Conservation (phyloP, 176 grass and related monocot species). For the sorghum (Sorghum bicolor) region Sorghum_bicolor_NCBIv3 NC_012871.2:76643501-76644000, state of each 20-base stretch:
- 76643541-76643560: conserved; percentile 8
- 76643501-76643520: neutral
- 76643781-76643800: conserved; percentile 61
- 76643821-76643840: conserved; percentile 83
- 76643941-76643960: neutral
- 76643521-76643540: neutral
- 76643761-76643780: conserved; percentile 3
- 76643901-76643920: conserved; percentile 65
- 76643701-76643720: conserved; percentile 72
- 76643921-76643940: conserved; percentile 47
- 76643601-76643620: conserved; percentile 9
- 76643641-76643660: neutral
- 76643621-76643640: neutral
- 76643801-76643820: conserved; percentile 65
- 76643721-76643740: conserved; percentile 38
- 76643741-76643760: conserved; percentile 30
- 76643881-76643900: conserved; percentile 54
- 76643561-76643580: neutral
- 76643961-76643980: neutral
- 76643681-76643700: conserved; percentile 83
- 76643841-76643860: conserved; percentile 91
- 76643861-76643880: conserved; percentile 70
- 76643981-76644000: conserved; percentile 51
- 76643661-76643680: conserved; percentile 40
- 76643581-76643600: neutral